Percentiles rank a stretch among this genome's conserved stretches.
Evolutionary conservation across 345 rosid genomes (phyloP).

Genomic region (Bretschneidera sinensis): DNA sequence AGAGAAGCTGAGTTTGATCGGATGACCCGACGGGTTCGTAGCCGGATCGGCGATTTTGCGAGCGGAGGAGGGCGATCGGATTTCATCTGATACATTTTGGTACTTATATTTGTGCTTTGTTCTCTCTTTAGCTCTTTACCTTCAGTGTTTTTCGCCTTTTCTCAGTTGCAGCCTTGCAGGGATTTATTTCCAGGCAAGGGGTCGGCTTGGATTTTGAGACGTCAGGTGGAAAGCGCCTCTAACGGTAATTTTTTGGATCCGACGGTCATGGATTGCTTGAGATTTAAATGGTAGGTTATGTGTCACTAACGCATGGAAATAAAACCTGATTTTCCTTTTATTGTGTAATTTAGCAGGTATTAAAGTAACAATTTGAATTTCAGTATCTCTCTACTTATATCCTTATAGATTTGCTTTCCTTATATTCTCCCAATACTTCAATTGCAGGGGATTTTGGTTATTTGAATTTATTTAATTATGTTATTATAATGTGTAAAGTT

Average conservation of each 20-base stretch:
- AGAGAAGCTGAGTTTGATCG: slow-evolving; percentile 36
- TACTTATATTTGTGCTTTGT: background rate
- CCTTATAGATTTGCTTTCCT: no score
- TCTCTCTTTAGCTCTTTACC: slow-evolving; percentile 1
- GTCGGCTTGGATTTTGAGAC: slow-evolving; percentile 10
- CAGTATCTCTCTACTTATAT: no score
- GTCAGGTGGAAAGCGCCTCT: slow-evolving; percentile 30
- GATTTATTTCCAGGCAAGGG: background rate
- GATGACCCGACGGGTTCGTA: slow-evolving; percentile 49
- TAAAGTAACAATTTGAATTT: no score
- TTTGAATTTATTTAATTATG: no score
- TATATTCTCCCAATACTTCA: no score
- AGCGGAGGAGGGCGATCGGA: slow-evolving; percentile 68
- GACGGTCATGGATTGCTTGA: slow-evolving; percentile 28
- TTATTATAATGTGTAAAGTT: no score
- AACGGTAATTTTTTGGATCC: slow-evolving; percentile 47
- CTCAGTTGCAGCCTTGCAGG: background rate
- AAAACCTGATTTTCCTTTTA: no score
- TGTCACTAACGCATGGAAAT: slow-evolving; percentile 2
- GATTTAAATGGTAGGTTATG: slow-evolving; percentile 16
- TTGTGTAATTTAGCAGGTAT: no score
- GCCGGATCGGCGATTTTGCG: slow-evolving; percentile 63
- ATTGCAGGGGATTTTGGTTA: no score
- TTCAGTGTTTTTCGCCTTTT: background rate
- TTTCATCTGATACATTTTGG: slow-evolving; percentile 57